phyloP scores from a whole-genome alignment of 2,329 filamentous ascomycete species.

The Aspergillus hortae region DNA sequence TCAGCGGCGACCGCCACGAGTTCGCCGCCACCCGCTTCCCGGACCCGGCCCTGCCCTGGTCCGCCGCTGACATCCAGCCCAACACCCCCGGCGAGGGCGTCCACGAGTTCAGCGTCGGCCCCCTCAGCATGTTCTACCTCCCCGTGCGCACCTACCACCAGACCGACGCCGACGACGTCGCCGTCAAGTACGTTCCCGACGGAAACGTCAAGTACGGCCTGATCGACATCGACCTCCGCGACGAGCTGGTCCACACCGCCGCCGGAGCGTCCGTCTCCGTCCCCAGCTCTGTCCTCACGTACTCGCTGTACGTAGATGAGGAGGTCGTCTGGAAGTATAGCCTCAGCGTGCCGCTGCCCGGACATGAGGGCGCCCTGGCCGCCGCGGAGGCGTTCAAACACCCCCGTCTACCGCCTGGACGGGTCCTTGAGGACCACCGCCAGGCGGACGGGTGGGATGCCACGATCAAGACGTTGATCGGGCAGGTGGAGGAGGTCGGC shows the following conservation, averaged over 20 bases:
- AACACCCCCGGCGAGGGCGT: conserved; percentile 43
- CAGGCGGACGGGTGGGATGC: conserved; percentile 19
- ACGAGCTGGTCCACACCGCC: conserved; percentile 33
- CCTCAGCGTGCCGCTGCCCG: conserved; percentile 34
- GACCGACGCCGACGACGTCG: conserved; percentile 74
- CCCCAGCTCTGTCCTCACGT: conserved; percentile 64
- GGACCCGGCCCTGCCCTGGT: conserved; percentile 34
- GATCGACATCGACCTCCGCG: conserved; percentile 69
- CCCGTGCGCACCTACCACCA: conserved; percentile 81
- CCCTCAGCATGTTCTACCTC: conserved; percentile 89
- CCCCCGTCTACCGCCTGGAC: conserved; percentile 26
- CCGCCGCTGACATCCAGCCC: conserved; percentile 15
- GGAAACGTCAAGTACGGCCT: conserved; percentile 88
- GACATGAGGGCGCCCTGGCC: conserved; percentile 3
- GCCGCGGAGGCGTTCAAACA: conserved; percentile 5
- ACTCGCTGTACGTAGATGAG: conserved; percentile 79
- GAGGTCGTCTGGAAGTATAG: conserved; percentile 66
- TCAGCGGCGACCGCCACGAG: conserved; percentile 94
- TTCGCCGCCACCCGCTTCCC: conserved; percentile 83
- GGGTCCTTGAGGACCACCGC: conserved; percentile 29
- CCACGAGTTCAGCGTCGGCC: conserved; percentile 89
- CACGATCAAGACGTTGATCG: conserved; percentile 15
- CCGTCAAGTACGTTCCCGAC: conserved; percentile 75
- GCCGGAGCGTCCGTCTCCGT: conserved; percentile 10
- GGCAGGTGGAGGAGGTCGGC: conserved; percentile 17